A percentile compares a stretch with the other conserved stretches of the same genome.
These are phyloP conservation scores for Candida orba DNA, from an alignment of 805 yeast genomes.

Conservation along the genomic window DNA sequence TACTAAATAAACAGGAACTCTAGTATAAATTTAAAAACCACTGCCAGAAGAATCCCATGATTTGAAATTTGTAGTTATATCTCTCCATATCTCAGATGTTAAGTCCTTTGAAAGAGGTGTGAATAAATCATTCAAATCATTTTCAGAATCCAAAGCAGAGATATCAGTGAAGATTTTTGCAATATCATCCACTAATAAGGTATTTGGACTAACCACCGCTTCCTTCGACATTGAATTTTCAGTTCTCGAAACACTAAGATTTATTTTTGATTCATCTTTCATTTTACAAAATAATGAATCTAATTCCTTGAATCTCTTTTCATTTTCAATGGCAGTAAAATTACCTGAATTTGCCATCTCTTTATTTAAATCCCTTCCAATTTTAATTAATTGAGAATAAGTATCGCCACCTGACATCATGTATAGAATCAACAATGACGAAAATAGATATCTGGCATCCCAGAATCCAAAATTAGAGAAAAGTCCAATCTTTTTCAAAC, in stretches of 20 bases:
- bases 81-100: constrained; percentile 18
- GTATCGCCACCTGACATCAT: constrained; percentile 21
- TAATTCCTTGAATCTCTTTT: constrained; percentile 21
- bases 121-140: constrained; percentile 9
- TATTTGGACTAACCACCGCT: constrained; percentile 14
- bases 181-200: constrained; percentile 15
- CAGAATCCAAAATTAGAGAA: constrained; percentile 33
- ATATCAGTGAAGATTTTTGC: constrained; percentile 14
- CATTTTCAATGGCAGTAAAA: constrained; percentile 27
- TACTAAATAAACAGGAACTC: not conserved
- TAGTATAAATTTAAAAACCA: constrained; percentile 1
- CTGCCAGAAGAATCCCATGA: constrained; percentile 19
- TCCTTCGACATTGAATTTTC: not conserved
- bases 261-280: constrained; percentile 4
- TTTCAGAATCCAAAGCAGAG: constrained; percentile 5
- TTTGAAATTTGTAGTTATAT: constrained; percentile 14
- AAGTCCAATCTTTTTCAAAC: constrained; percentile 23
- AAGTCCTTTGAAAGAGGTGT: constrained; percentile 16
- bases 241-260: not conserved
- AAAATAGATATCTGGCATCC: constrained; percentile 33
- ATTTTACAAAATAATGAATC: constrained; percentile 17
- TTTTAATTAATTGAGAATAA: constrained; percentile 14
- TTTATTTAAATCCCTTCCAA: constrained; percentile 21
- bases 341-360: constrained; percentile 25
- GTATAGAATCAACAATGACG: constrained; percentile 27